Evolutionary conservation across 768 basidiomycete genomes (phyloP), one percentile per base, ranked within the genome.

Genomic region (Tephrocybe rancida): DNA sequence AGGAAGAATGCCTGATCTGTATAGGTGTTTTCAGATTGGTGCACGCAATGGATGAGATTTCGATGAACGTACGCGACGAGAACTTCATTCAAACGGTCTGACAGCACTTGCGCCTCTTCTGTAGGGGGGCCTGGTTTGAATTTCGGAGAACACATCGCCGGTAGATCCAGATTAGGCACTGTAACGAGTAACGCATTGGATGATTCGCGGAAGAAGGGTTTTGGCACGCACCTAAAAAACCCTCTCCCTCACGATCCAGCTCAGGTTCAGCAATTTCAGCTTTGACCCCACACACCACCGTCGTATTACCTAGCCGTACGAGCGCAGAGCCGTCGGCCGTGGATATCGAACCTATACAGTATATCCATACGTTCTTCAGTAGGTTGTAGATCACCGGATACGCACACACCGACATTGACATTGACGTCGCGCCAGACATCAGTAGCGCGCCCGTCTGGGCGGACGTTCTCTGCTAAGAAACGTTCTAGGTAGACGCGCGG

Each of bases 121-220:
- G 84, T 79, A 0, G 97, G 97, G 1, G 97, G 95, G 2, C 97
- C 97, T 30, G 96, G 91, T 62, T 95, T 95, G 77, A 97, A 98
- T 61, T 83, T 85, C 0, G 96, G 87, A 7, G 94, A 95, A 65
- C 94, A 98, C 52, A 98, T 80, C 0, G 96, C 90, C 2, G 95
- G 90, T 1, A 99, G 80, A 68, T 99, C 96, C 58, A 98, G 74
- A 64, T 98, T 98, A 1, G 97, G 96, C 0, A 98, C 96, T 95
- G 56, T 24, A 44, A 22, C 3, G 11, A 14, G 11, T 9, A 37
- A 11, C 21, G 16, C 22, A 34, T 26, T 37, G 6, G 32, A 48
- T 11, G 11, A n/a, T 35, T 3, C 22, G 24, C 9, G 41, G 48
- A 26, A 43, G 24, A 14, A 22, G 37, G 45, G 30, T 18, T 22